Conservation (phyloP, 192 early-diverging fungal species). For the Backusella westeae region DNA sequence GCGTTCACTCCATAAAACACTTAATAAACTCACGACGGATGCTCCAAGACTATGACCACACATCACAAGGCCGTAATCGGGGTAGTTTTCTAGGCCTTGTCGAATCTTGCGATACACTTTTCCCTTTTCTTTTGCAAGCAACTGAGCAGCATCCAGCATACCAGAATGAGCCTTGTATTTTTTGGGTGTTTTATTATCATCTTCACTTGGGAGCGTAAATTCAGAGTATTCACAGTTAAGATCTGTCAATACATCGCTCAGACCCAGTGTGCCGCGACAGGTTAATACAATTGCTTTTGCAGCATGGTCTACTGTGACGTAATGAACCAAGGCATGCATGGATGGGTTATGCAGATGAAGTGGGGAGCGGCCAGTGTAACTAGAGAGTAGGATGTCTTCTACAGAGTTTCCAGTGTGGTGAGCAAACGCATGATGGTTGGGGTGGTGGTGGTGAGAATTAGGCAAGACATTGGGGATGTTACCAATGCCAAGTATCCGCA, state of each 20-base stretch:
- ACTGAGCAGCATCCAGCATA: constrained; percentile 79
- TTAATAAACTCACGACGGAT: constrained; percentile 78
- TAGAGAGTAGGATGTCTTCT: constrained; percentile 72
- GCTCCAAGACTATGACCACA: constrained; percentile 90
- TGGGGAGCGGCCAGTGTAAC: constrained; percentile 46
- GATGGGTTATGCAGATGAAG: constrained; percentile 47
- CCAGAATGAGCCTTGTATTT: constrained; percentile 75
- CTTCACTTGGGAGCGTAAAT: constrained; percentile 38
- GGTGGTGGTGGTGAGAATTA: constrained; percentile 23
- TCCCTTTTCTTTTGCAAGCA: constrained; percentile 63
- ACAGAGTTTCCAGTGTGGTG: constrained; percentile 72
- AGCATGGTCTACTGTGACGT: constrained; percentile 82
- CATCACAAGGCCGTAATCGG: constrained; percentile 79
- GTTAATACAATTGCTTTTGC: constrained; percentile 75
- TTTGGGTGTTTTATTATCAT: constrained; percentile 1
- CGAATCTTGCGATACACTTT: constrained; percentile 70
- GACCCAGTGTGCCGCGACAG: constrained; percentile 84
- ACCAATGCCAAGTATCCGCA: constrained; percentile 69
- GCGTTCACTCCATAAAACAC: constrained; percentile 74
- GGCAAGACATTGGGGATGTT: constrained; percentile 39
- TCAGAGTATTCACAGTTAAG: constrained; percentile 76
- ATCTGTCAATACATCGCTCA: constrained; percentile 86
- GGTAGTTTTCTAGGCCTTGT: constrained; percentile 67
- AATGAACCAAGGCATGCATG: constrained; percentile 74
- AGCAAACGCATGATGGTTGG: constrained; percentile 61